phyloP scores from a whole-genome alignment of 2,329 filamentous ascomycete genomes.

The Fusarium pininemorale region DNA sequence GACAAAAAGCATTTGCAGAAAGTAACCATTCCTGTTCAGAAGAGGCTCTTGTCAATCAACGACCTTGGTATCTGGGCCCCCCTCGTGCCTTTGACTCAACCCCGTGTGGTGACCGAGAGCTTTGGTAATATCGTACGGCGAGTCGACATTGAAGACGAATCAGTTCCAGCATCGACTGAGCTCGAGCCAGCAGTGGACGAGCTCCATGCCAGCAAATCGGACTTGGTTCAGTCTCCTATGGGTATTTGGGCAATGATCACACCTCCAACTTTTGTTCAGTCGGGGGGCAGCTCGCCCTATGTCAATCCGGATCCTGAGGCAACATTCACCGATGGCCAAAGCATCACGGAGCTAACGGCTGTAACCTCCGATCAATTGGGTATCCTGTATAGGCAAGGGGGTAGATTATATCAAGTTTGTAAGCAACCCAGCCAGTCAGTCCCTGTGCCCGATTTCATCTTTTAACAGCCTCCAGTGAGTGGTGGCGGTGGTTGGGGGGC shows the following conservation, averaged over 20 bases:
- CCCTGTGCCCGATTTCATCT: not conserved
- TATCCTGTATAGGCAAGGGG: constrained; percentile 52
- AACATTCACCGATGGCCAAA: constrained; percentile 32
- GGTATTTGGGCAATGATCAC: constrained; percentile 79
- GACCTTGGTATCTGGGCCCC: constrained; percentile 52
- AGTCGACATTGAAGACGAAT: constrained; percentile 59
- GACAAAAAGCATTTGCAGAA: constrained; percentile 53
- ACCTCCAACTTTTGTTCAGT: constrained; percentile 50
- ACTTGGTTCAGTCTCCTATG: constrained; percentile 56
- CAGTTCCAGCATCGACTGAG: constrained; percentile 73
- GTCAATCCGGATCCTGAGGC: constrained; percentile 32
- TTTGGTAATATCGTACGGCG: constrained; percentile 83
- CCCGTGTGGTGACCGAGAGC: constrained; percentile 69
- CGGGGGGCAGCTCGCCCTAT: constrained; percentile 1
- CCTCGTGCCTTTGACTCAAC: constrained; percentile 69
- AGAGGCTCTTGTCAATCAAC: constrained; percentile 31
- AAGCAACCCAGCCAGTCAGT: constrained; percentile 17
- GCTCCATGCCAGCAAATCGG: constrained; percentile 58
- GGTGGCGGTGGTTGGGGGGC: constrained; percentile 87
- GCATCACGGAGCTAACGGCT: constrained; percentile 32
- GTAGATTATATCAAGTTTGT: constrained; percentile 56
- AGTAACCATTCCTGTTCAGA: constrained; percentile 41
- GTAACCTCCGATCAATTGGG: constrained; percentile 45
- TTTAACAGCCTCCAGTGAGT: constrained; percentile 62
- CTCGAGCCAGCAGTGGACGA: constrained; percentile 71